phyloP scores from a whole-genome alignment of 306 rosid genomes.

The Hippophae rhamnoides region DNA sequence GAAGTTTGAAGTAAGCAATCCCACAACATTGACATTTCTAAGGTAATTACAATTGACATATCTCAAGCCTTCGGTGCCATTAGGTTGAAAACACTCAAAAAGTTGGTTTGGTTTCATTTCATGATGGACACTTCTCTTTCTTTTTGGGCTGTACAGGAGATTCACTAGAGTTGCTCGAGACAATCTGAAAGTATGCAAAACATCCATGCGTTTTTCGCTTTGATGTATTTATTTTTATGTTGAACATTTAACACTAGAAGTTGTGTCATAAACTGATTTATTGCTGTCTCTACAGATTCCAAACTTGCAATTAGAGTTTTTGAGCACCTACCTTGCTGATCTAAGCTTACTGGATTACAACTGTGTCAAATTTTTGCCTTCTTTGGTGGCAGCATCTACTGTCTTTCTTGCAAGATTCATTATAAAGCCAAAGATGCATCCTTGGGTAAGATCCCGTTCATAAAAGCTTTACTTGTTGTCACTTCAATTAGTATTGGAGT shows the following conservation, averaged over 20 bases:
- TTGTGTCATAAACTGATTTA: not conserved
- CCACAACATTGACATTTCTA: constrained; percentile 62
- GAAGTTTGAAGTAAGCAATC: constrained; percentile 81
- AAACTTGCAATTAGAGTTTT: constrained; percentile 53
- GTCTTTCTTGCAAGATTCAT: constrained; percentile 62
- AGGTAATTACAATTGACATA: constrained; percentile 30
- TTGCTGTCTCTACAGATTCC: constrained; percentile 28
- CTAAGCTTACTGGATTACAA: constrained; percentile 77
- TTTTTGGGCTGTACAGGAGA: constrained; percentile 41
- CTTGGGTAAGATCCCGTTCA: constrained; percentile 55
- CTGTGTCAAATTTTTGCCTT: constrained; percentile 74
- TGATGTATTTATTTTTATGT: not conserved
- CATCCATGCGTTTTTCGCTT: no score
- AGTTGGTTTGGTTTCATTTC: not conserved
- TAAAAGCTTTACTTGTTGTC: no score
- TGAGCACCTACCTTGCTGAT: constrained; percentile 65
- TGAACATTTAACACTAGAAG: constrained; percentile 11
- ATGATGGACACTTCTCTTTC: not conserved
- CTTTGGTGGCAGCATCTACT: constrained; percentile 76
- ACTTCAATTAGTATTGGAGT: not conserved
- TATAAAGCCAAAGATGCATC: constrained; percentile 36
- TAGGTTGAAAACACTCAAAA: not conserved
- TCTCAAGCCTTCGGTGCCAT: not conserved
- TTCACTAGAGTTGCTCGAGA: constrained; percentile 43
- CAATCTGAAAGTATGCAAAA: constrained; percentile 34